Evolutionary conservation across 352 stramenopile genomes (phyloP), one percentile per base, ranked within the genome.

Genomic region (Pythium angustatum): DNA sequence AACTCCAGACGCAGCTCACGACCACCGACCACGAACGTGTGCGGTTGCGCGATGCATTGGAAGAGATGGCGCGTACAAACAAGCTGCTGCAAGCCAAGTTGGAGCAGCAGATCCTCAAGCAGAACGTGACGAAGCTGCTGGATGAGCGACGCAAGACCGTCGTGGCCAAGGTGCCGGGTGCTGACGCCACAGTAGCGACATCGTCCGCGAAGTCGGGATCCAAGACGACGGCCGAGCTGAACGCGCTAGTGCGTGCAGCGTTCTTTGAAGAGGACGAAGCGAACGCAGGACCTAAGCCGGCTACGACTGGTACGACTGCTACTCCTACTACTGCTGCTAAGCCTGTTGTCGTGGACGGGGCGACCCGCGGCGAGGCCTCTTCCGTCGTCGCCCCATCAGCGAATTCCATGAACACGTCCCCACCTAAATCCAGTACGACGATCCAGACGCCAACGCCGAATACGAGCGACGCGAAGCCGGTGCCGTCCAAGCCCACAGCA

Each of bases 101-200:
- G 7, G 78, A 90, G 63, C 73, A 90, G 38, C 83, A 88, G 51
- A 88, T 91, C 59, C 24, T 91, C 15, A 86, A 87, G 50, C 72
- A 88, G 48, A 76, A 72, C n/a, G 59, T 77, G 6, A 59, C 49
- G 4, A 76, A 69, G 52, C 54, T 73, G 9, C 36, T 72, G 3
- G 64, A 49, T 10, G 70, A 82, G 21, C 62, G 68, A 26, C 61
- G 71, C 24, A 60, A 65, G n/a, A 68, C 61, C 2, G 44, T 24
- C 4, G 27, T 57, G 19, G 26, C 19, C 3, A 61, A 56, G 19
- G 40, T 2, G 19, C 5, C 38, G 22, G 7, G 33, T 38, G n/a
- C n/a, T n/a, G n/a, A n/a, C 33, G 33, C 33, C 33, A 7, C 33
- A 7, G 33, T 38, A 14, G 33, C 33, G 33, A 38, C 33, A n/a